Evolutionary conservation across 345 rosid species (phyloP).

Genomic region (Excoecaria agallocha): DNA sequence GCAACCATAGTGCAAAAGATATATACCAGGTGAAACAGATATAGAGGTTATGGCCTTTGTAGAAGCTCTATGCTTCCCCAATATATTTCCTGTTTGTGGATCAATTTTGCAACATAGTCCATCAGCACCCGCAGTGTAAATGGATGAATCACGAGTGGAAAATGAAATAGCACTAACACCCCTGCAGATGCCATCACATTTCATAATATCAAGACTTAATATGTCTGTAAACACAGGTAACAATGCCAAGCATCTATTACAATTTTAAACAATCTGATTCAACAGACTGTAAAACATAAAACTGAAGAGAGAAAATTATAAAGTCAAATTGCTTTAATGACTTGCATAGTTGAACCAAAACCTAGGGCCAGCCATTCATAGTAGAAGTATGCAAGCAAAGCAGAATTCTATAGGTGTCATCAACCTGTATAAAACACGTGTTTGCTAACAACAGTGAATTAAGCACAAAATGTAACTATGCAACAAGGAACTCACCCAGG

Average conservation of each 20-base stretch:
- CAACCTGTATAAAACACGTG: not conserved
- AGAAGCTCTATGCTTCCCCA: slow-evolving; percentile 69
- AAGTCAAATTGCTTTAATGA: not conserved
- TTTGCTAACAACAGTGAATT: not conserved
- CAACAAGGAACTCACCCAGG: slow-evolving; percentile 64
- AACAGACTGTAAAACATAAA: not conserved
- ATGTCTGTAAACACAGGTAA: not conserved
- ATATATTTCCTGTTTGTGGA: slow-evolving; percentile 59
- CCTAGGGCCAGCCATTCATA: not conserved
- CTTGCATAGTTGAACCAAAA: not conserved
- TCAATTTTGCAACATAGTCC: slow-evolving; percentile 90
- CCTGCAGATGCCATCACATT: slow-evolving; percentile 38
- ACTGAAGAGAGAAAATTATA: not conserved
- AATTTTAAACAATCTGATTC: not conserved
- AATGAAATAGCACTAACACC: slow-evolving; percentile 83
- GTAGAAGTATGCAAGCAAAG: not conserved
- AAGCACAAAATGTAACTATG: not conserved
- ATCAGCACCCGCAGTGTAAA: slow-evolving; percentile 83
- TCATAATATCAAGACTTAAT: not conserved
- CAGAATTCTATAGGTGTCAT: not conserved
- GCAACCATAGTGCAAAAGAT: slow-evolving; percentile 5
- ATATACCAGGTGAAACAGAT: slow-evolving; percentile 72
- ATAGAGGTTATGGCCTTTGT: slow-evolving; percentile 68
- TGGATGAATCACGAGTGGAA: slow-evolving; percentile 49
- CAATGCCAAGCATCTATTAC: not conserved